phyloP scores from a whole-genome alignment of 345 rosid genomes.

The Theobroma cacao region DNA sequence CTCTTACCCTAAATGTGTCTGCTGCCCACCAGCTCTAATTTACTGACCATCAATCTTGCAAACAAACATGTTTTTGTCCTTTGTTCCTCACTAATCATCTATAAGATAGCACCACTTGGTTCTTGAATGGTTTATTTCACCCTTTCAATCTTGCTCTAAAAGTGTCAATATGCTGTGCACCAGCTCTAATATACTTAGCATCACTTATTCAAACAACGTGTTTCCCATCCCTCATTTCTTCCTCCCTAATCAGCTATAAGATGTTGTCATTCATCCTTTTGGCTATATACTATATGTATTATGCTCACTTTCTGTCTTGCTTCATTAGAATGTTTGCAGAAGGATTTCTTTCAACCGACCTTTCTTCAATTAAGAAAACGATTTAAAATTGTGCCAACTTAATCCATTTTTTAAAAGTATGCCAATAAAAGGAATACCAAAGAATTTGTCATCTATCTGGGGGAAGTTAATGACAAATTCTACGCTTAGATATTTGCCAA shows the following conservation, averaged over 20 bases:
- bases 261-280: background rate
- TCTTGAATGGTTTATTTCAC: background rate
- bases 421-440: background rate
- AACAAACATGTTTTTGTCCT: background rate
- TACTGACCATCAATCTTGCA: background rate
- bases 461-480: background rate
- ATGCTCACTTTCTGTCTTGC: background rate
- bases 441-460: background rate
- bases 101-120: background rate
- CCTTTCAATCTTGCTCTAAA: background rate
- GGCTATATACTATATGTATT: background rate
- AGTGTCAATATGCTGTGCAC: background rate
- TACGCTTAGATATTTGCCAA: background rate
- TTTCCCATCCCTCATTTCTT: background rate
- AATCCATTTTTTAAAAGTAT: background rate
- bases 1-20: background rate
- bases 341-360: background rate
- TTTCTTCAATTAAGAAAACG: background rate
- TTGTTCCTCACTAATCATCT: background rate
- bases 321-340: background rate
- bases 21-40: background rate
- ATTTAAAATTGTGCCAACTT: background rate
- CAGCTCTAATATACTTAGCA: background rate
- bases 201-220: background rate
- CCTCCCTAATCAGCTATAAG: background rate